Evolutionary conservation across 2,329 filamentous ascomycete genomes (phyloP).

Genomic region (Ustilaginoidea virens): DNA sequence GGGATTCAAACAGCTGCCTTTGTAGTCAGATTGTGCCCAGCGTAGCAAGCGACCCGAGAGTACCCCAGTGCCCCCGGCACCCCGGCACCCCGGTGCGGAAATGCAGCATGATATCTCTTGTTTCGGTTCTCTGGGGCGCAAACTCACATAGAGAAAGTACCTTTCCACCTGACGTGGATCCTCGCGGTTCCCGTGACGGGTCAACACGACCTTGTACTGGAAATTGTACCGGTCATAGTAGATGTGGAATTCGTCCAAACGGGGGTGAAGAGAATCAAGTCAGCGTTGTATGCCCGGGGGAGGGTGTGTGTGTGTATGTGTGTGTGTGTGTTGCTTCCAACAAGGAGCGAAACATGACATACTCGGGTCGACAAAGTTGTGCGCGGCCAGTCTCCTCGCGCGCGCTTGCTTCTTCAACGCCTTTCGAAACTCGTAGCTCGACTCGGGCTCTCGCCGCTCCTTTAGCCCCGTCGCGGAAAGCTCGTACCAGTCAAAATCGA

Average conservation of each 20-base stretch:
- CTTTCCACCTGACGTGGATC: conserved; percentile 1
- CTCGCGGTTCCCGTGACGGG: conserved; percentile 27
- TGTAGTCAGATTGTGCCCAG: too few species aligned
- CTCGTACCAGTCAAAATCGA: conserved; percentile 38
- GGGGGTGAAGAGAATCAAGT: too few species aligned
- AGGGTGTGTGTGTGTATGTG: not conserved
- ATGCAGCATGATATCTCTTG: too few species aligned
- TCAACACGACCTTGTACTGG: conserved; percentile 46
- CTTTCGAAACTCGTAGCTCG: not conserved
- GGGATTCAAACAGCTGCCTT: conserved; percentile 52
- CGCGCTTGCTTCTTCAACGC: not conserved
- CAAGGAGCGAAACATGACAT: too few species aligned
- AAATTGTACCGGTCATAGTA: conserved; percentile 50
- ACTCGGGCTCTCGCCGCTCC: not conserved
- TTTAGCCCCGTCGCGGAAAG: conserved; percentile 20
- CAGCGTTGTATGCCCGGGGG: too few species aligned
- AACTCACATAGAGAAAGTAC: conserved; percentile 38
- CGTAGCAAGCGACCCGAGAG: too few species aligned
- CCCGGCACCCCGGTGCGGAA: too few species aligned
- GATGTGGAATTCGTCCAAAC: conserved; percentile 42
- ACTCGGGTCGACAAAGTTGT: conserved; percentile 10
- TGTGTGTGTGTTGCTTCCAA: conserved; percentile 6
- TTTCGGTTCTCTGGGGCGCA: too few species aligned
- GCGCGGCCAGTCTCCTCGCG: not conserved
- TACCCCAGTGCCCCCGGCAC: too few species aligned